phyloP scores from a whole-genome alignment of 2,329 filamentous ascomycete species.

The Epichloe hybrida region DNA sequence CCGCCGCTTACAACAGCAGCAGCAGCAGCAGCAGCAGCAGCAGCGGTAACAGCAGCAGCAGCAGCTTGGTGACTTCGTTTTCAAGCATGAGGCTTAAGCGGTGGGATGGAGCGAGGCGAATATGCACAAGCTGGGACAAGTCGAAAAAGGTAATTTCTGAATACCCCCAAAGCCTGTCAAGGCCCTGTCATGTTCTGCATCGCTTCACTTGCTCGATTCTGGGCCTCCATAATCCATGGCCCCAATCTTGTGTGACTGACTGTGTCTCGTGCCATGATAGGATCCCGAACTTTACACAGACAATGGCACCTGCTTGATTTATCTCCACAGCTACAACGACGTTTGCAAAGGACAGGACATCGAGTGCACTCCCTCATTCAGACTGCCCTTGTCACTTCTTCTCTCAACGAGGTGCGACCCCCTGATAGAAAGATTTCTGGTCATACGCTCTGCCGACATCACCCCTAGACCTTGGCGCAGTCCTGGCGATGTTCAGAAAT shows the following conservation, averaged over 20 bases:
- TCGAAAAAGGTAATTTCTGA: constrained; percentile 4
- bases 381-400: constrained; percentile 45
- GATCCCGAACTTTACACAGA: constrained; percentile 59
- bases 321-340: constrained; percentile 38
- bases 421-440: constrained; percentile 42
- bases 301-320: constrained; percentile 54
- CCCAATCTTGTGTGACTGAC: neutral
- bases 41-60: neutral
- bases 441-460: constrained; percentile 10
- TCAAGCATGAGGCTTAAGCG: constrained; percentile 1
- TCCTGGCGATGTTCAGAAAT: constrained; percentile 17
- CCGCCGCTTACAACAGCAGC: too few relatives aligned
- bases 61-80: neutral
- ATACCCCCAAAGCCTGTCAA: neutral
- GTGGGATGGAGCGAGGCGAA: constrained; percentile 7
- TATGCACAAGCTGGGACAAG: constrained; percentile 5
- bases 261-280: constrained; percentile 25
- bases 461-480: constrained; percentile 14
- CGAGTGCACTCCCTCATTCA: constrained; percentile 52
- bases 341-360: constrained; percentile 40
- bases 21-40: neutral
- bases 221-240: neutral
- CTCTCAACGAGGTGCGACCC: constrained; percentile 44
- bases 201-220: neutral
- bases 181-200: neutral